Evolutionary conservation across 2,329 filamentous ascomycete species (phyloP).

Genomic region (Penicillium sp.): DNA sequence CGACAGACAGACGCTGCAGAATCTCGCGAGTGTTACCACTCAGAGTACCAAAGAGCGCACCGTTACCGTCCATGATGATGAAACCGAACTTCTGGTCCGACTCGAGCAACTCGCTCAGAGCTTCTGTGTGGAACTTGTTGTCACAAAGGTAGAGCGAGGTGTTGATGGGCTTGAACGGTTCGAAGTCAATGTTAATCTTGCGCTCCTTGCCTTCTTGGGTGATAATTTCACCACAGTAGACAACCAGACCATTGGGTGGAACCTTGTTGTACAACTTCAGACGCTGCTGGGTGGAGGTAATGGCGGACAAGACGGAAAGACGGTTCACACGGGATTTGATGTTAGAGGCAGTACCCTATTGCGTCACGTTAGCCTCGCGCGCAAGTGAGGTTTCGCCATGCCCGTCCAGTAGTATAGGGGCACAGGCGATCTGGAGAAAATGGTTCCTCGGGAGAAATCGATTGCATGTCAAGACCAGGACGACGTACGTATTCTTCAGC

Average conservation of each 20-base stretch:
- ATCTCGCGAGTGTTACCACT: slow-evolving; percentile 97
- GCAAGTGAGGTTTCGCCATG: no score
- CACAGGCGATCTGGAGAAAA: neutral
- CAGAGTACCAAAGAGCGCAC: slow-evolving; percentile 90
- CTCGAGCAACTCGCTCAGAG: slow-evolving; percentile 91
- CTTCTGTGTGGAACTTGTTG: slow-evolving; percentile 99
- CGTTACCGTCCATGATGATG: slow-evolving; percentile 99
- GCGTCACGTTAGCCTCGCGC: slow-evolving; percentile 8
- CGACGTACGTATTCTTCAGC: slow-evolving; percentile 93
- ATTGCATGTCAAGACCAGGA: no score
- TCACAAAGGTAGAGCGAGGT: slow-evolving; percentile 98
- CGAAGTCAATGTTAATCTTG: slow-evolving; percentile 99
- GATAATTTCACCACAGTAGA: slow-evolving; percentile 99
- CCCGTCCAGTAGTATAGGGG: neutral
- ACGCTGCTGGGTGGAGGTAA: slow-evolving; percentile 97
- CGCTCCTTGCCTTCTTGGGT: slow-evolving; percentile 97
- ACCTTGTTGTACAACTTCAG: slow-evolving; percentile 99
- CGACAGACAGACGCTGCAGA: slow-evolving; percentile 96
- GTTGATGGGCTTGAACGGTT: slow-evolving; percentile 99
- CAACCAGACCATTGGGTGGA: slow-evolving; percentile 90
- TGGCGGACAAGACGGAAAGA: slow-evolving; percentile 94
- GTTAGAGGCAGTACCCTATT: slow-evolving; percentile 90
- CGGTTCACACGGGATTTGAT: slow-evolving; percentile 99
- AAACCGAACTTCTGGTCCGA: slow-evolving; percentile 99
- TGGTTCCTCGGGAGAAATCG: no score